phyloP scores from a whole-genome alignment of 2,329 filamentous ascomycete genomes.

The Beauveria medogensis region DNA sequence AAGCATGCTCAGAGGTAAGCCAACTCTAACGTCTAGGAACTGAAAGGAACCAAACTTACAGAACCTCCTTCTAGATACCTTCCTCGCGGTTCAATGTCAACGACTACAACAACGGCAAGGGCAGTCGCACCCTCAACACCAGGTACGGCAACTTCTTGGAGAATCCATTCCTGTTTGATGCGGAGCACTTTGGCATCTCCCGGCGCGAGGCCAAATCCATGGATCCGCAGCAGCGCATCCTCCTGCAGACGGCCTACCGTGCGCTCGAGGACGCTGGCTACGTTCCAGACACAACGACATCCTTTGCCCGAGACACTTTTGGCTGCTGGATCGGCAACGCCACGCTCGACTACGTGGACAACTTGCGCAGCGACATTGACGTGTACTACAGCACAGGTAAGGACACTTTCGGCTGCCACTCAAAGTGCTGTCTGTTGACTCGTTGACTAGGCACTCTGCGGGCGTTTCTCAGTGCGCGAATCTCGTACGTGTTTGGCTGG shows the following conservation, averaged over 20 bases:
- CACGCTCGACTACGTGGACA: slow-evolving; percentile 19
- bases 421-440: slow-evolving; percentile 19
- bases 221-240: slow-evolving; percentile 13
- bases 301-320: slow-evolving; percentile 10
- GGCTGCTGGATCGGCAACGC: slow-evolving; percentile 21
- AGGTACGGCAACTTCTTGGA: background rate
- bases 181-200: background rate
- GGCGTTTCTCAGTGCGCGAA: slow-evolving; percentile 24
- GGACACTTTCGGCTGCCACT: slow-evolving; percentile 15
- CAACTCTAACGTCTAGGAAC: background rate
- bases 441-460: slow-evolving; percentile 23
- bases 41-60: background rate
- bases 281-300: background rate
- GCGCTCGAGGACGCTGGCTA: slow-evolving; percentile 10
- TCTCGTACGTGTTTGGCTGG: slow-evolving; percentile 29
- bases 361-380: slow-evolving; percentile 6
- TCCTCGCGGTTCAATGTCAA: background rate
- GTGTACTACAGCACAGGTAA: slow-evolving; percentile 2
- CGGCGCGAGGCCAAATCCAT: background rate
- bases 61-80: background rate
- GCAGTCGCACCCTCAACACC: background rate
- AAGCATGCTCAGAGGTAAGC: background rate
- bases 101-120: background rate
- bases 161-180: background rate
- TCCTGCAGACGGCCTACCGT: slow-evolving; percentile 14